These are phyloP conservation scores for Solanum neorickii DNA, from an alignment of 257 asterid species.

Conservation along the genomic window DNA sequence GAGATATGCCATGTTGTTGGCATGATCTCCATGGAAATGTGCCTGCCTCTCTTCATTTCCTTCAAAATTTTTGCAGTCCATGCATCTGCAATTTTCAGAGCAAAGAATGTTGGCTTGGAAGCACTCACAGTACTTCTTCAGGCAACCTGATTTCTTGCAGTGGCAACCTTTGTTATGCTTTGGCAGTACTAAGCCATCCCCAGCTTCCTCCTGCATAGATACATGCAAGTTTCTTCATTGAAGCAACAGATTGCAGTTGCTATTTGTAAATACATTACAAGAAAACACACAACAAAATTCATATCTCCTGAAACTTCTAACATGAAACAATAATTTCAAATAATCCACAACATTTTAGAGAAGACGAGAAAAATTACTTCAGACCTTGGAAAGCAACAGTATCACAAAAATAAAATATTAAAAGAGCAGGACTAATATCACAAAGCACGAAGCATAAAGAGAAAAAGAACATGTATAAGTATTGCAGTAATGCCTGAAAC, in stretches of 20 bases:
- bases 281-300: background rate
- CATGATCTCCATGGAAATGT: constrained; percentile 8
- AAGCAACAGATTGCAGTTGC: background rate
- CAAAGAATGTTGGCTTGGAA: constrained; percentile 23
- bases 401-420: background rate
- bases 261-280: background rate
- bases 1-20: background rate
- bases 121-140: constrained; percentile 24
- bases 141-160: constrained; percentile 27
- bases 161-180: constrained; percentile 21
- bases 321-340: background rate
- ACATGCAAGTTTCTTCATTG: background rate
- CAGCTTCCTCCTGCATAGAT: constrained; percentile 13
- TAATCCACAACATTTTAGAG: background rate
- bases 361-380: background rate
- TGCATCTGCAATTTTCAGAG: constrained; percentile 22
- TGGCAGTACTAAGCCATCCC: constrained; percentile 3
- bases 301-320: background rate
- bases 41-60: constrained; percentile 14
- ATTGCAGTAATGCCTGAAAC: background rate
- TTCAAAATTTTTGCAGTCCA: constrained; percentile 15
- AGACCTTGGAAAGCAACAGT: background rate
- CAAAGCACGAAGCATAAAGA: background rate
- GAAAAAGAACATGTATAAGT: background rate
- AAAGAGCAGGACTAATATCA: background rate